Evolutionary conservation across 345 rosid genomes (phyloP).

Genomic region (Gynandropsis gynandra): DNA sequence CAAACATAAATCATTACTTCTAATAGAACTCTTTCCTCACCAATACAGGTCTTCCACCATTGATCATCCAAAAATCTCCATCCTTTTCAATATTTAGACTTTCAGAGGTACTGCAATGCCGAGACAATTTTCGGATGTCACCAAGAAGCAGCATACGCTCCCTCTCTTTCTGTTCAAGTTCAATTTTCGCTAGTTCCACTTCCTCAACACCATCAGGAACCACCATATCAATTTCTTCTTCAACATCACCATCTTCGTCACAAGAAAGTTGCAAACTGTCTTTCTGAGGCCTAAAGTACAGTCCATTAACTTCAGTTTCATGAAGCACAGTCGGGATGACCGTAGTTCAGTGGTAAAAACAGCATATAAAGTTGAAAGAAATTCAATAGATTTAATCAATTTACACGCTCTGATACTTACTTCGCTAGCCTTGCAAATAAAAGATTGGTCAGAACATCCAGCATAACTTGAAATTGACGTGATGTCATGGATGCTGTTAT

Average conservation of each 20-base stretch:
- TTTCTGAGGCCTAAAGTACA: constrained; percentile 64
- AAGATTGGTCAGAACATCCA: constrained; percentile 82
- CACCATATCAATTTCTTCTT: constrained; percentile 92
- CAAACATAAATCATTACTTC: not conserved
- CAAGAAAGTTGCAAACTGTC: constrained; percentile 66
- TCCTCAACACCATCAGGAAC: constrained; percentile 96
- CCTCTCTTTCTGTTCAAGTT: constrained; percentile 68
- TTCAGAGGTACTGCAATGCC: constrained; percentile 44
- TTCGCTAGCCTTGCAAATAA: constrained; percentile 81
- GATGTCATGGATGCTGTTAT: constrained; percentile 88
- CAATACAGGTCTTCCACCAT: constrained; percentile 34
- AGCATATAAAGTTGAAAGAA: not conserved
- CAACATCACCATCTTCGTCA: constrained; percentile 88
- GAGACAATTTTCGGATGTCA: constrained; percentile 65
- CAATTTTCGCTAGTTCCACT: constrained; percentile 80
- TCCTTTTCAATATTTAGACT: constrained; percentile 34
- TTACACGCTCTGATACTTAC: constrained; percentile 36
- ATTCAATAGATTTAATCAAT: constrained; percentile 1
- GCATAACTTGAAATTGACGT: constrained; percentile 88
- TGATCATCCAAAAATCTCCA: constrained; percentile 38
- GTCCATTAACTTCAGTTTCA: not conserved
- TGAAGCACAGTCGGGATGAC: too few relatives aligned
- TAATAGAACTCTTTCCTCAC: constrained; percentile 20
- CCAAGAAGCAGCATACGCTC: constrained; percentile 56
- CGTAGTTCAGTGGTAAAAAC: not conserved